phyloP scores from a whole-genome alignment of 1,284 basidiomycete species.

The Ustilago crameri region DNA sequence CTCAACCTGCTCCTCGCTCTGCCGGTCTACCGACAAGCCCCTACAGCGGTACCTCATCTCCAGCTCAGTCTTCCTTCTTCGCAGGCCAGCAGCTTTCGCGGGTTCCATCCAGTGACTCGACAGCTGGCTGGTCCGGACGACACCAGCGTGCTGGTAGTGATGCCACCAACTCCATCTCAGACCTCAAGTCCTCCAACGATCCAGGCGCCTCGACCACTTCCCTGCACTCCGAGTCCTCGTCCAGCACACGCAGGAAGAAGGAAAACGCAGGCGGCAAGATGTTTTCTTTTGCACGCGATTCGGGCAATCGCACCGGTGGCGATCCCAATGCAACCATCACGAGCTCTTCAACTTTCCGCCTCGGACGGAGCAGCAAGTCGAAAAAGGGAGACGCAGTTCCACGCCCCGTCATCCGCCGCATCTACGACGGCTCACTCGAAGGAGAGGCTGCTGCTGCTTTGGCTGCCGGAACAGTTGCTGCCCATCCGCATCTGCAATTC shows the following conservation, averaged over 20 bases:
- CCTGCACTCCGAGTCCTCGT: conserved; percentile 30
- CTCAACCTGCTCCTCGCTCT: conserved; percentile 17
- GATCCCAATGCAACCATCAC: conserved; percentile 11
- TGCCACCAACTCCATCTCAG: conserved; percentile 18
- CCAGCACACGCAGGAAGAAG: conserved; percentile 34
- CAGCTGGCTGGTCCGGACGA: conserved; percentile 12
- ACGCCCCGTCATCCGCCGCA: conserved; percentile 36
- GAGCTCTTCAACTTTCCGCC: conserved; percentile 26
- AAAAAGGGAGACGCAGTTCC: conserved; percentile 17
- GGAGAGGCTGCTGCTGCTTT: conserved; percentile 23
- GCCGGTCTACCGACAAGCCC: conserved; percentile 2
- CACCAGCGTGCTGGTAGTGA: conserved; percentile 35
- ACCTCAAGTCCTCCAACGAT: conserved; percentile 8
- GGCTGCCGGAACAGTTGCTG: neutral
- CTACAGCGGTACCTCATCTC: conserved; percentile 22
- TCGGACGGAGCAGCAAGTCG: conserved; percentile 28
- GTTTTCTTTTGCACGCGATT: conserved; percentile 37
- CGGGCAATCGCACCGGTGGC: conserved; percentile 22
- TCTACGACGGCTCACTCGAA: conserved; percentile 38
- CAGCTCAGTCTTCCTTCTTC: conserved; percentile 16
- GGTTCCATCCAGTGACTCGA: conserved; percentile 26
- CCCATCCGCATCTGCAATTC: conserved; percentile 14
- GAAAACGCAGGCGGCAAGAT: conserved; percentile 36
- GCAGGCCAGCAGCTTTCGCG: conserved; percentile 23
- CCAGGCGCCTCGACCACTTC: conserved; percentile 28